These are phyloP conservation scores for Coemansia sp. DNA, from an alignment of 192 early-diverging fungal genomes.

Conservation along the genomic window DNA sequence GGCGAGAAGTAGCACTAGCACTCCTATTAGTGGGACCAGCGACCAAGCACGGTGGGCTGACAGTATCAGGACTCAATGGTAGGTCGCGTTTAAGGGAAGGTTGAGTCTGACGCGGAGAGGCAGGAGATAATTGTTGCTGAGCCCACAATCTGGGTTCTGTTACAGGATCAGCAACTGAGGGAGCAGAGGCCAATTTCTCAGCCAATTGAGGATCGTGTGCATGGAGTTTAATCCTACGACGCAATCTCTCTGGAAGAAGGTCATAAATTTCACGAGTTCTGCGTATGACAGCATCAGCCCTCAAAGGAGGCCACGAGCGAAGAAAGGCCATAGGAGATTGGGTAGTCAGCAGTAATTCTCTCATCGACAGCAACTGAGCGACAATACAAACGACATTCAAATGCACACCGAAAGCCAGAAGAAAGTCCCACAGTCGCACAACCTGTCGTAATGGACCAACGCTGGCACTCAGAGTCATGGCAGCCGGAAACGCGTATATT, in stretches of 20 bases:
- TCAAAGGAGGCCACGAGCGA: constrained; percentile 45
- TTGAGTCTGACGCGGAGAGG: neutral
- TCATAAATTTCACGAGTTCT: constrained; percentile 47
- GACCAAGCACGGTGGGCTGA: neutral
- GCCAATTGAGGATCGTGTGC: constrained; percentile 43
- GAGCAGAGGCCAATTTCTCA: constrained; percentile 29
- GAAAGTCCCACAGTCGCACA: constrained; percentile 89
- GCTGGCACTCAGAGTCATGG: constrained; percentile 89
- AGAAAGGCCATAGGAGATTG: constrained; percentile 40
- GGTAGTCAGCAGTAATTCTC: constrained; percentile 66
- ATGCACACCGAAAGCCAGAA: constrained; percentile 88
- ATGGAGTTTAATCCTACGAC: constrained; percentile 26
- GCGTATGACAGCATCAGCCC: constrained; percentile 42
- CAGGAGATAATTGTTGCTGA: constrained; percentile 1
- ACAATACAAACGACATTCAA: constrained; percentile 90
- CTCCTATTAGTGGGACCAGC: neutral
- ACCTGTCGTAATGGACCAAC: constrained; percentile 82
- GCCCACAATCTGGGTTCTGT: neutral
- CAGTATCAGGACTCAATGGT: constrained; percentile 15
- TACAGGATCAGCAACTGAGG: constrained; percentile 29
- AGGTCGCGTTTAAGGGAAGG: constrained; percentile 38
- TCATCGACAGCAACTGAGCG: constrained; percentile 75
- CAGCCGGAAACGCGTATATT: constrained; percentile 86
- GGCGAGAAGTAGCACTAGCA: constrained; percentile 1
- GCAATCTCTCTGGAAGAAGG: constrained; percentile 20